Evolutionary conservation across 163 green algal genomes (phyloP).

Genomic region (Trebouxia gelatinosa): DNA sequence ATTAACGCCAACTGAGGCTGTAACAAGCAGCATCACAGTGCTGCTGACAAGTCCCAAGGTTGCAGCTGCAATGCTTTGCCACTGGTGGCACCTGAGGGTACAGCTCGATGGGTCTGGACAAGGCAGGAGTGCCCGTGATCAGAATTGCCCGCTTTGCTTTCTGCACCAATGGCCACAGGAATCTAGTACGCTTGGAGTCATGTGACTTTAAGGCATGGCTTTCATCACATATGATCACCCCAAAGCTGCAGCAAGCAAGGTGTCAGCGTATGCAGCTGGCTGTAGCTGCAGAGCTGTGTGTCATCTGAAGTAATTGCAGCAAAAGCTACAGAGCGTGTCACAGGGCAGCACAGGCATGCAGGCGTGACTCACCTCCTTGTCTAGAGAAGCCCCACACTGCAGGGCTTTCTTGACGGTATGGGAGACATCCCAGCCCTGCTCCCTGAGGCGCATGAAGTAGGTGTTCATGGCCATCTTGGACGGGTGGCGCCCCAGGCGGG

Average conservation of each 20-base stretch:
- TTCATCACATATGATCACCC: conserved; percentile 65
- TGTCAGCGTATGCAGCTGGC: background rate
- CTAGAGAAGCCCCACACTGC: conserved; percentile 40
- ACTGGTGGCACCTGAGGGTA: conserved; percentile 54
- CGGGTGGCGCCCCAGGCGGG: conserved; percentile 34
- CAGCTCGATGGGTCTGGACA: conserved; percentile 63
- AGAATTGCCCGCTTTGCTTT: conserved; percentile 48
- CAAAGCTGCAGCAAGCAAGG: conserved; percentile 31
- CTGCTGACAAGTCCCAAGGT: too few species aligned
- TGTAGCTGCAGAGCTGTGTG: too few species aligned
- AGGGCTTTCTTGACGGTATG: conserved; percentile 55
- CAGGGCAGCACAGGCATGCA: conserved; percentile 4
- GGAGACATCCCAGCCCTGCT: conserved; percentile 76
- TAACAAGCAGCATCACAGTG: too few species aligned
- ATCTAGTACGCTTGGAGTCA: conserved; percentile 41
- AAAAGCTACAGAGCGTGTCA: too few species aligned
- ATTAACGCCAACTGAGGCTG: too few species aligned
- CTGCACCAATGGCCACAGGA: conserved; percentile 43
- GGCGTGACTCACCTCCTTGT: conserved; percentile 15
- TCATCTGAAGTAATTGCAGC: too few species aligned
- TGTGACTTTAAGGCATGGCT: conserved; percentile 60
- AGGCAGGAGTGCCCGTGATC: conserved; percentile 63
- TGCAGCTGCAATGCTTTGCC: too few species aligned
- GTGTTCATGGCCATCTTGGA: conserved; percentile 39
- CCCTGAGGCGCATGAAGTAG: conserved; percentile 69